phyloP scores from a whole-genome alignment of 345 rosid species.

The Nasturtium officinale region DNA sequence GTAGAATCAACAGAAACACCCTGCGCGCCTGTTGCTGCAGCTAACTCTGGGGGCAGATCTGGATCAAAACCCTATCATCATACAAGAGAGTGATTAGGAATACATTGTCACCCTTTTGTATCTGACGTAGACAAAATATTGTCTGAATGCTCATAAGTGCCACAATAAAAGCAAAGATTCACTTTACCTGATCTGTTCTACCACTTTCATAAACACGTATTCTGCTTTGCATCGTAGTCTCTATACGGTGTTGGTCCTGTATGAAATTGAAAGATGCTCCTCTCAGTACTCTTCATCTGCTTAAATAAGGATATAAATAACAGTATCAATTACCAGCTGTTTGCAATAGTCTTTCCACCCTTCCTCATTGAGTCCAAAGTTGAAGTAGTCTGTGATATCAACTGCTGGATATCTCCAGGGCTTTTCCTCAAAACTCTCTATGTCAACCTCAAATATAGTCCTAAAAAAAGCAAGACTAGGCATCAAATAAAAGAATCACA shows the following conservation, averaged over 20 bases:
- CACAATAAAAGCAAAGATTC: slow-evolving; percentile 19
- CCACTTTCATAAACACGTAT: slow-evolving; percentile 98
- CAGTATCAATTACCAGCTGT: slow-evolving; percentile 72
- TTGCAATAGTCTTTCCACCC: slow-evolving; percentile 99
- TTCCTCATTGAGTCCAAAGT: slow-evolving; percentile 93
- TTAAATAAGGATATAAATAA: slow-evolving; percentile 27
- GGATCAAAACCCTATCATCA: slow-evolving; percentile 84
- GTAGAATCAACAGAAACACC: slow-evolving; percentile 61
- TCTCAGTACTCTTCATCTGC: slow-evolving; percentile 39
- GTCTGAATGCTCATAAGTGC: not conserved
- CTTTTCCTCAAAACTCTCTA: slow-evolving; percentile 93
- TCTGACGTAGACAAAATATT: slow-evolving; percentile 16
- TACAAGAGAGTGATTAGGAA: slow-evolving; percentile 23
- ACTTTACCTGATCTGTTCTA: slow-evolving; percentile 80
- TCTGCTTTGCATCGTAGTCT: slow-evolving; percentile 96
- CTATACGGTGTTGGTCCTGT: slow-evolving; percentile 90
- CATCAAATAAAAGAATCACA: slow-evolving; percentile 24
- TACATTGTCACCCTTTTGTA: slow-evolving; percentile 19
- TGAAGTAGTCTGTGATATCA: slow-evolving; percentile 85
- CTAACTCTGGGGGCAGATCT: slow-evolving; percentile 97
- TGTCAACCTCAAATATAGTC: slow-evolving; percentile 94
- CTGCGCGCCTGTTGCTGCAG: slow-evolving; percentile 84
- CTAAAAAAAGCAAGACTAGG: slow-evolving; percentile 49
- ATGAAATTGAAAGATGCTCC: slow-evolving; percentile 32
- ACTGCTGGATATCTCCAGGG: slow-evolving; percentile 91